Conservation (phyloP, 805 yeast genomes). For the Saccharomycopsis guyanensis region DNA sequence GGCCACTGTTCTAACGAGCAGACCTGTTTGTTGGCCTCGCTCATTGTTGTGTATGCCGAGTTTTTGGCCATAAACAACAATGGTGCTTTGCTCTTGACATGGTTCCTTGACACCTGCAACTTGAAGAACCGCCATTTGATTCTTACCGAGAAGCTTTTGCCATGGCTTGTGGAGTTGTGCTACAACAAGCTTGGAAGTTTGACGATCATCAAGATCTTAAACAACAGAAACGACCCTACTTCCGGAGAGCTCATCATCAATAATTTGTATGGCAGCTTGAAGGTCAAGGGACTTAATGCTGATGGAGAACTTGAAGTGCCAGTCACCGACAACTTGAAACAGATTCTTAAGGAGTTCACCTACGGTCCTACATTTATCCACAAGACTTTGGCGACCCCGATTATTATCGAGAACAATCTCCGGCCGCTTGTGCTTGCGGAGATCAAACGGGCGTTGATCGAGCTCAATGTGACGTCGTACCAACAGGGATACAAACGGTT, state of each 20-base stretch:
- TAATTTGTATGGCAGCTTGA: slow-evolving; percentile 53
- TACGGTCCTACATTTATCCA: slow-evolving; percentile 74
- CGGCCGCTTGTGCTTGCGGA: slow-evolving; percentile 53
- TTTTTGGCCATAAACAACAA: slow-evolving; percentile 76
- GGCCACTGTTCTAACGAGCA: slow-evolving; percentile 61
- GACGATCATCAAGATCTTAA: slow-evolving; percentile 72
- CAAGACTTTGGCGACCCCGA: slow-evolving; percentile 70
- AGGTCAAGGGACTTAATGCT: slow-evolving; percentile 7
- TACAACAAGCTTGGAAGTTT: slow-evolving; percentile 79
- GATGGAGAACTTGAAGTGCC: slow-evolving; percentile 23
- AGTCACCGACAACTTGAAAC: slow-evolving; percentile 36
- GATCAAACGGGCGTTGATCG: slow-evolving; percentile 55
- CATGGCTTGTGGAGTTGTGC: slow-evolving; percentile 56
- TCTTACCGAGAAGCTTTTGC: slow-evolving; percentile 53
- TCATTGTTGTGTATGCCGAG: slow-evolving; percentile 71
- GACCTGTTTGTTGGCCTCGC: slow-evolving; percentile 61
- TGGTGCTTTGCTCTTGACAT: slow-evolving; percentile 83
- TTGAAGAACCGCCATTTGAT: slow-evolving; percentile 57
- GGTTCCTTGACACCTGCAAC: slow-evolving; percentile 86
- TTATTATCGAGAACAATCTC: slow-evolving; percentile 44
- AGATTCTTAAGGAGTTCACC: slow-evolving; percentile 55
- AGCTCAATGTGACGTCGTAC: slow-evolving; percentile 43
- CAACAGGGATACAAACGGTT: slow-evolving; percentile 72
- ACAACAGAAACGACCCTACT: slow-evolving; percentile 54
- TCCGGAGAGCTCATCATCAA: slow-evolving; percentile 57